These are phyloP conservation scores for Pythium periplocum DNA, from an alignment of 352 stramenopile genomes.

Conservation along the genomic window DNA sequence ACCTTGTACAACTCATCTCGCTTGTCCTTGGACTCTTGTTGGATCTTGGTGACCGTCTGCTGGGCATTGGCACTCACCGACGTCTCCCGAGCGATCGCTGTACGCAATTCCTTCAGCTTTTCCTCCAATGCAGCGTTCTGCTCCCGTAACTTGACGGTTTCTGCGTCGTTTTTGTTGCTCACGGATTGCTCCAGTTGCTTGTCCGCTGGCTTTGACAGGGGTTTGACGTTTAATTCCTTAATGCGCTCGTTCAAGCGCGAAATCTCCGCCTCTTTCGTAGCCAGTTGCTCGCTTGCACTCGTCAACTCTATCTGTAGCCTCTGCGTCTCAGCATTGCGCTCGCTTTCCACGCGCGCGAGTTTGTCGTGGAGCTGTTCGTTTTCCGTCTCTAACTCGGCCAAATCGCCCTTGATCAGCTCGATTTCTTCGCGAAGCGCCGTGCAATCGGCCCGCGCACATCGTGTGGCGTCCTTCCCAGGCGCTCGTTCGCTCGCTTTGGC, in stretches of 20 bases:
- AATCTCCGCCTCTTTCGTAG: slow-evolving; percentile 26
- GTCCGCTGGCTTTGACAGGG: slow-evolving; percentile 1
- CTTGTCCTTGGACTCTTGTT: slow-evolving; percentile 39
- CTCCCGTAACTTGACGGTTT: slow-evolving; percentile 19
- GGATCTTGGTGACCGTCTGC: slow-evolving; percentile 24
- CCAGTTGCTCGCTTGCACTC: slow-evolving; percentile 12
- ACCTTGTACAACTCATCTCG: slow-evolving; percentile 56
- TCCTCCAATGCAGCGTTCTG: slow-evolving; percentile 35
- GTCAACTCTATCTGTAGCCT: slow-evolving; percentile 8
- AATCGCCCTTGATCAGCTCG: slow-evolving; percentile 47
- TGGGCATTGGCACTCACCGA: slow-evolving; percentile 26
- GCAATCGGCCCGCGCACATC: slow-evolving; percentile 53
- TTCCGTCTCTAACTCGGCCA: slow-evolving; percentile 57
- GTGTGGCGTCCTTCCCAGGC: background rate
- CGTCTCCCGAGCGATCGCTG: slow-evolving; percentile 28
- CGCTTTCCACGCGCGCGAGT: slow-evolving; percentile 31
- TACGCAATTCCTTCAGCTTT: slow-evolving; percentile 32
- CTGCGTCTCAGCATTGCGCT: slow-evolving; percentile 9
- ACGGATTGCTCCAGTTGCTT: slow-evolving; percentile 5
- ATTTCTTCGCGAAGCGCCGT: slow-evolving; percentile 62
- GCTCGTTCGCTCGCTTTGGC: no score
- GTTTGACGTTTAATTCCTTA: slow-evolving; percentile 10
- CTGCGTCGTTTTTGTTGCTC: background rate
- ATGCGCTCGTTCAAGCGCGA: slow-evolving; percentile 14
- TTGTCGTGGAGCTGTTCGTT: slow-evolving; percentile 66